Base-by-base conservation (phyloP, 2,329 filamentous ascomycete species). In the Colletotrichum incanum region DNA sequence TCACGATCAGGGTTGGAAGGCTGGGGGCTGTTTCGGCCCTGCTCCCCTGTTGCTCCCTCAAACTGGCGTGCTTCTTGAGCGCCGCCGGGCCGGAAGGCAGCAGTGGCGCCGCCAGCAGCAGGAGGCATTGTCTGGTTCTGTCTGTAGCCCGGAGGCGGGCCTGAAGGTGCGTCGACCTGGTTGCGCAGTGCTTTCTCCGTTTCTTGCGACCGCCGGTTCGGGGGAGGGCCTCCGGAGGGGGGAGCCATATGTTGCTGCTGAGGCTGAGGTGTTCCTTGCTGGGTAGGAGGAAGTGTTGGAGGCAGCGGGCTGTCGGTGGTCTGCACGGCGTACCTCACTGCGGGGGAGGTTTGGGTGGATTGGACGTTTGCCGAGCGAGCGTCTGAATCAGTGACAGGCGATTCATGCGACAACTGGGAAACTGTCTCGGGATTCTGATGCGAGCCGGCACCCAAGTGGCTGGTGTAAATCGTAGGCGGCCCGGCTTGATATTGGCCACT, bases 361-460 rank as follows among this genome's bases (percentile, higher is more conserved):
- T 87, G 84, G 65, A 83, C 76, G 74, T 82, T 83, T 74, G 80
- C 78, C 73, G 83, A 78, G 58, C 77, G 78, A 67, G 83, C 81
- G 72, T 89, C 88, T 49, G 83, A 82, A 74, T 90, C 89, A 52
- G 84, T 82, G 23, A 86, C 79, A 45, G 86, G 87, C 43, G 89
- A 91, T 71, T 92, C 90, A 84, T 88, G 86, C 78, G 90, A 92
- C 75, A 90, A 79, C 79, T 91, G 89, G 8, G 90, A 92, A 47
- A 90, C 80, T 6, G 89, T 90, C 79, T 92, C 90, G 37, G 88
- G 82, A 76, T 90, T 91, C 67, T 83, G 83, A 47, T 81, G 82
- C 55, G 77, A 73, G 68, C 73, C 76, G 70, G 75, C 80, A 74
- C 76, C 79, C 64, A 82, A 77, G 65, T 84, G 81, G 49, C 79